phyloP scores from a whole-genome alignment of 345 rosid species.

The Linum lewisii region DNA sequence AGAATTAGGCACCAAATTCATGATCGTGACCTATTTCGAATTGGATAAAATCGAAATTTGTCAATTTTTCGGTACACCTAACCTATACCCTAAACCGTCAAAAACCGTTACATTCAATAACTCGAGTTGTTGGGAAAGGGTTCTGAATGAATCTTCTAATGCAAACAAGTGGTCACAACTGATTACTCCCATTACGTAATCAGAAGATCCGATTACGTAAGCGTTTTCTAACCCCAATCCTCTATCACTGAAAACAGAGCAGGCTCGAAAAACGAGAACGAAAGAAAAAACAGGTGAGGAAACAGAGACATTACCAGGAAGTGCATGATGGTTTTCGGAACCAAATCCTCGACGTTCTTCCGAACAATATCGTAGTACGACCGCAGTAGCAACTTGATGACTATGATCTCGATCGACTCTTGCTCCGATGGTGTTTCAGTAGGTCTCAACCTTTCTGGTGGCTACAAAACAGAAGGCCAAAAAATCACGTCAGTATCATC shows the following conservation, averaged over 20 bases:
- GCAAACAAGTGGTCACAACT: no score
- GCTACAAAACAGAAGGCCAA: constrained; percentile 41
- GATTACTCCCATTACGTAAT: no score
- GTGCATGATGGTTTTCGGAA: constrained; percentile 98
- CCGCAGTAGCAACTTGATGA: constrained; percentile 73
- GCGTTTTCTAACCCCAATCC: no score
- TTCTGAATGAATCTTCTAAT: no score
- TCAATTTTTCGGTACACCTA: no score
- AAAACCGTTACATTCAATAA: no score
- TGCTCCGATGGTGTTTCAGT: constrained; percentile 75
- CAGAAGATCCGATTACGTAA: no score
- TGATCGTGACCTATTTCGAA: no score
- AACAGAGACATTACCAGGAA: constrained; percentile 53
- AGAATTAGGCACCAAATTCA: no score
- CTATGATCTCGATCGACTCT: constrained; percentile 62
- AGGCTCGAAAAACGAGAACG: neutral
- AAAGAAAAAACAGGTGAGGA: constrained; percentile 6
- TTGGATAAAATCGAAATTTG: no score
- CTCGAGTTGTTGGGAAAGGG: no score
- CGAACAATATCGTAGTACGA: constrained; percentile 94
- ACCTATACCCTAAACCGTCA: no score
- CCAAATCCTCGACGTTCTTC: constrained; percentile 78
- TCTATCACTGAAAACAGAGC: neutral
- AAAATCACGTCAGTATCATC: neutral
- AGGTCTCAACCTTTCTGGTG: constrained; percentile 81